These are phyloP conservation scores for Plantago coronopus DNA, from an alignment of 305 asterid genomes.

Conservation along the genomic window DNA sequence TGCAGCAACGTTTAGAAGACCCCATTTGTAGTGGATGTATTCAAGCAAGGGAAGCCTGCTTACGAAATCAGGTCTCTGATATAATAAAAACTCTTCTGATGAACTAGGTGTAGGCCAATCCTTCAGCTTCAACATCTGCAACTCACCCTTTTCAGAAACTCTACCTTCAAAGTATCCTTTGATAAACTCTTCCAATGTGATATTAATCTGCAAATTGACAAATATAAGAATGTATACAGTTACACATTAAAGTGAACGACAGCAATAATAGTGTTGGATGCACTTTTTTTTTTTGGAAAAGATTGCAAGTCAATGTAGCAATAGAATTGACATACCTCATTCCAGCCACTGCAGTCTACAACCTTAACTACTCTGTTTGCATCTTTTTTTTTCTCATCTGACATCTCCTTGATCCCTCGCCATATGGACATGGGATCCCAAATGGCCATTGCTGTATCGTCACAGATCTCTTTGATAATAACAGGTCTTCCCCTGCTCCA, in stretches of 20 bases:
- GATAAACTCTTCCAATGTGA: constrained; percentile 75
- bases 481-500: constrained; percentile 87
- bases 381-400: constrained; percentile 73
- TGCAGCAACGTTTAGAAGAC: constrained; percentile 93
- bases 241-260: constrained; percentile 19
- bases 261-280: constrained; percentile 7
- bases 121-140: constrained; percentile 74
- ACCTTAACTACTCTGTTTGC: constrained; percentile 72
- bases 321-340: constrained; percentile 55
- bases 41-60: constrained; percentile 89
- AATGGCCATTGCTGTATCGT: constrained; percentile 52
- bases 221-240: constrained; percentile 21
- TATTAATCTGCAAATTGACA: constrained; percentile 54
- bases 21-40: constrained; percentile 97
- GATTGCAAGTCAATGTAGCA: constrained; percentile 16
- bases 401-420: constrained; percentile 74
- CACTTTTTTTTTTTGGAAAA: constrained; percentile 13
- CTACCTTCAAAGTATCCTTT: constrained; percentile 85
- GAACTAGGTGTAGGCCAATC: constrained; percentile 98
- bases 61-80: constrained; percentile 88
- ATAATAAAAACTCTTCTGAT: constrained; percentile 86
- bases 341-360: constrained; percentile 54
- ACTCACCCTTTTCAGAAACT: constrained; percentile 57
- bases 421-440: constrained; percentile 89
- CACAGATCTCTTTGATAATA: constrained; percentile 71